Base-by-base conservation (phyloP, 306 rosid genomes). In the Prunus mira region DNA sequence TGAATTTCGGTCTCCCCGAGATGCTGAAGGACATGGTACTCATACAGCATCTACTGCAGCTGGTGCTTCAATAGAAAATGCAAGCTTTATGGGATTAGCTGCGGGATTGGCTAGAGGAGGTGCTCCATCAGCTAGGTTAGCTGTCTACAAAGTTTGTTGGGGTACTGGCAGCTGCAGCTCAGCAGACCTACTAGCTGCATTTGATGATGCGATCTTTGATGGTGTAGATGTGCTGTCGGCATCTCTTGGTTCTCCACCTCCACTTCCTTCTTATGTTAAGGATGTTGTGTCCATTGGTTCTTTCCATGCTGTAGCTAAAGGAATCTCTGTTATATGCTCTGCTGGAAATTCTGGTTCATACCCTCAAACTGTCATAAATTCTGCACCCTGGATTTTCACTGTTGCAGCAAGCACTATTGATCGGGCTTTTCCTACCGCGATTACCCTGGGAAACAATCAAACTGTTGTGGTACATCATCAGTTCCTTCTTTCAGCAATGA, bases 21-120 rank as follows among this genome's bases (percentile, higher is more conserved):
- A 90, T 63, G 85, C 87, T 60, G 18, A 73, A 0, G 90, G 92
- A 68, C 92, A 90, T 64, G 95, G 90, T 4, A 90, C 90, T 62
- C 95, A 90, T 82, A 86, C 90, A 0, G 61, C 92, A 63, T 90
- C 95, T 3, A 88, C 88, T 27, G 95, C 89, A 72, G 86, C 88
- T 6, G 95, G 95, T 1, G 77, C 24, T 55, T 54, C 38, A 5
- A 83, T 87, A 49, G 65, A 82, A 76, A 83, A 82, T 75, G 86
- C 82, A 14, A 87, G 78, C 72, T 82, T 76, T 51, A 78, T 49
- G 75, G 94, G 91, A 80, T 75, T 86, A 46, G 89, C 91, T 51
- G 69, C 51, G 41, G 94, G 94, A 69, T 30, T 54, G 45, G 91
- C 88, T 25, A 86, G 94, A 75, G 94, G 94, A 13, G 94, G 94